A percentile compares a stretch with the other conserved stretches of the same genome.
Conservation (phyloP, 192 early-diverging fungal genomes). For the Entomortierella beljakovae region DNA sequence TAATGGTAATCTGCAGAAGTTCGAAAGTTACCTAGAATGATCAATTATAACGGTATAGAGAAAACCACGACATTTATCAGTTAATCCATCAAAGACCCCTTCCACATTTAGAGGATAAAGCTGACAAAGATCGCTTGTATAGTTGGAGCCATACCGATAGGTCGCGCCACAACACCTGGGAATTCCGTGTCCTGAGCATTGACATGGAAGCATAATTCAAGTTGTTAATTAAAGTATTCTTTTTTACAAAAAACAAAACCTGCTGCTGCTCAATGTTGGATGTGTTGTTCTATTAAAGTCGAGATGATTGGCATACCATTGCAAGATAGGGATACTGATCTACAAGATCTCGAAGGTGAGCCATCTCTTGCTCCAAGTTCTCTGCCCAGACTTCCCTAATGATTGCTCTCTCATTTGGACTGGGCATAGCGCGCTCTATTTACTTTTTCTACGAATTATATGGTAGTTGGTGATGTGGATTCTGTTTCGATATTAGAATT, state of each 20-base stretch:
- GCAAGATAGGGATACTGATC: slow-evolving; percentile 94
- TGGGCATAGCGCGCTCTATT: slow-evolving; percentile 52
- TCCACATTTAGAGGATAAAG: not conserved
- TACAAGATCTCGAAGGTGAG: slow-evolving; percentile 84
- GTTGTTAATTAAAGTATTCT: not conserved
- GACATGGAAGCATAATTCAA: not conserved
- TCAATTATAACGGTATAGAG: no score
- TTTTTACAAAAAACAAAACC: slow-evolving; percentile 20
- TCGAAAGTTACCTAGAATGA: slow-evolving; percentile 75
- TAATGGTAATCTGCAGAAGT: slow-evolving; percentile 99
- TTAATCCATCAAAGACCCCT: not conserved
- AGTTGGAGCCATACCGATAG: slow-evolving; percentile 72
- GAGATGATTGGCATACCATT: slow-evolving; percentile 76
- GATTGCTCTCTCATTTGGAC: slow-evolving; percentile 61
- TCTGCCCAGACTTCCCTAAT: slow-evolving; percentile 93
- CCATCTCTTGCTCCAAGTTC: slow-evolving; percentile 96
- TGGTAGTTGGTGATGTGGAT: not conserved
- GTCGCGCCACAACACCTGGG: slow-evolving; percentile 97
- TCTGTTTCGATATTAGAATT: no score
- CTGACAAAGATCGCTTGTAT: not conserved
- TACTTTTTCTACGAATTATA: no score
- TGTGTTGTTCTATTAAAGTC: not conserved
- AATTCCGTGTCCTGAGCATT: slow-evolving; percentile 93
- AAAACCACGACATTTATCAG: not conserved
- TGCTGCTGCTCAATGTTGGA: not conserved